phyloP scores from a whole-genome alignment of 75 land plant genomes.

The Selaginella tamariscina region DNA sequence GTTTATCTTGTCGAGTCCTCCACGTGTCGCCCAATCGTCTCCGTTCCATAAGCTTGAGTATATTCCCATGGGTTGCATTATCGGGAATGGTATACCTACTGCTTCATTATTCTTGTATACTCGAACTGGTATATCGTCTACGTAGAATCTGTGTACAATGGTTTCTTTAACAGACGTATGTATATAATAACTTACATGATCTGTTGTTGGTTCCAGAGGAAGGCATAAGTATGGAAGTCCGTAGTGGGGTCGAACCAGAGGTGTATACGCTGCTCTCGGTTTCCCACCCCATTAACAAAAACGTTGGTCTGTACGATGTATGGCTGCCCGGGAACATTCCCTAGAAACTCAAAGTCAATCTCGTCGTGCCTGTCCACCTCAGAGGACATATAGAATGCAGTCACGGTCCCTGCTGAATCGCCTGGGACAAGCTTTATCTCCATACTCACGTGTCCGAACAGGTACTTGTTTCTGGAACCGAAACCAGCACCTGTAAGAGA shows the following conservation, averaged over 20 bases:
- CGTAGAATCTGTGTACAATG: slow-evolving; percentile 11
- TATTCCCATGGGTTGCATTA: slow-evolving; percentile 4
- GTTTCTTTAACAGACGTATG: not conserved
- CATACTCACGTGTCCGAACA: not conserved
- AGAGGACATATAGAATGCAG: slow-evolving; percentile 6
- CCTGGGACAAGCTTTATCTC: not conserved
- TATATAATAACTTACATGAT: slow-evolving; percentile 6
- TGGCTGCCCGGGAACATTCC: slow-evolving; percentile 5
- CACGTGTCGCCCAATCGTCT: slow-evolving; percentile 24
- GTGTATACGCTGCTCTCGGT: not conserved
- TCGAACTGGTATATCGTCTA: not conserved
- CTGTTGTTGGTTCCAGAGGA: slow-evolving; percentile 4
- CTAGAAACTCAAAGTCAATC: slow-evolving; percentile 4
- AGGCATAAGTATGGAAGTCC: not conserved
- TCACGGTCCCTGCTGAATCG: not conserved
- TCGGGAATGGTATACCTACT: not conserved
- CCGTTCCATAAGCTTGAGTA: slow-evolving; percentile 9
- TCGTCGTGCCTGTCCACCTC: slow-evolving; percentile 7
- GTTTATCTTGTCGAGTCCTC: slow-evolving; percentile 8
- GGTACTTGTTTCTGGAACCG: not conserved
- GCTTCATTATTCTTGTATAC: slow-evolving; percentile 8
- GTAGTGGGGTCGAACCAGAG: slow-evolving; percentile 2
- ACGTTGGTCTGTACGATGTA: slow-evolving; percentile 12
- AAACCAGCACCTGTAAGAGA: not conserved
- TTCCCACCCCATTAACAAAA: slow-evolving; percentile 5